Percentiles rank a stretch among this genome's conserved stretches.
Conservation (phyloP, 2,329 filamentous ascomycete species). For the Clarireedia paspali region DNA sequence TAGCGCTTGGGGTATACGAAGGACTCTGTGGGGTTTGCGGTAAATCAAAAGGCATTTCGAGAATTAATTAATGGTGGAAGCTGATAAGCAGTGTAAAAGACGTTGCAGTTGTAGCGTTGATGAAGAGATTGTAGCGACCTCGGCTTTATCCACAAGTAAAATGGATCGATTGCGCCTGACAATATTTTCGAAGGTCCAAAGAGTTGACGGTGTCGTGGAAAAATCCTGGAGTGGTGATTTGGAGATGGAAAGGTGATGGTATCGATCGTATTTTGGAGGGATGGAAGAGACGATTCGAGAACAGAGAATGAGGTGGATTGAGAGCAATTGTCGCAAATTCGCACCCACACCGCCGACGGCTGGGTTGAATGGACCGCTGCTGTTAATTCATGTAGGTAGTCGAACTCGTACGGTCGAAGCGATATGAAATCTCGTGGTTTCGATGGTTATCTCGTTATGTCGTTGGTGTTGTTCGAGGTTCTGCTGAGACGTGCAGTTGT, state of each 20-base stretch:
- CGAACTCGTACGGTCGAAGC: constrained; percentile 3
- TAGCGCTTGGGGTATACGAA: constrained; percentile 48
- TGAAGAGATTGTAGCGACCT: not conserved
- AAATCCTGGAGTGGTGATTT: not conserved
- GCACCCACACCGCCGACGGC: constrained; percentile 16
- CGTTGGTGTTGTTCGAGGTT: constrained; percentile 14
- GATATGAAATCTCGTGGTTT: constrained; percentile 6
- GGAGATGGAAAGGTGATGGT: constrained; percentile 5
- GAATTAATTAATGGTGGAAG: not conserved
- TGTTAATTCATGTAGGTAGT: constrained; percentile 17
- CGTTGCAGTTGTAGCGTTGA: not conserved
- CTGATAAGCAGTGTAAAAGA: not conserved
- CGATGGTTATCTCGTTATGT: constrained; percentile 14
- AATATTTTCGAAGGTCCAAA: not conserved
- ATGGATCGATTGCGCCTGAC: constrained; percentile 8
- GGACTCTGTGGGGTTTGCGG: constrained; percentile 62
- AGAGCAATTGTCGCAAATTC: constrained; percentile 14
- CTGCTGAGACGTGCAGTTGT: not conserved
- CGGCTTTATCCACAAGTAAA: not conserved
- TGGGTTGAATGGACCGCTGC: constrained; percentile 11
- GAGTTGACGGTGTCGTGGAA: not conserved
- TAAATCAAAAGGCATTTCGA: constrained; percentile 52
- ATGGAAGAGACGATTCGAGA: constrained; percentile 1
- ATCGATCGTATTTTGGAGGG: constrained; percentile 6
- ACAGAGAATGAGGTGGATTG: constrained; percentile 12